Base-by-base conservation (phyloP, 164 flowering plant genomes). In the Vitis cinerea region DNA sequence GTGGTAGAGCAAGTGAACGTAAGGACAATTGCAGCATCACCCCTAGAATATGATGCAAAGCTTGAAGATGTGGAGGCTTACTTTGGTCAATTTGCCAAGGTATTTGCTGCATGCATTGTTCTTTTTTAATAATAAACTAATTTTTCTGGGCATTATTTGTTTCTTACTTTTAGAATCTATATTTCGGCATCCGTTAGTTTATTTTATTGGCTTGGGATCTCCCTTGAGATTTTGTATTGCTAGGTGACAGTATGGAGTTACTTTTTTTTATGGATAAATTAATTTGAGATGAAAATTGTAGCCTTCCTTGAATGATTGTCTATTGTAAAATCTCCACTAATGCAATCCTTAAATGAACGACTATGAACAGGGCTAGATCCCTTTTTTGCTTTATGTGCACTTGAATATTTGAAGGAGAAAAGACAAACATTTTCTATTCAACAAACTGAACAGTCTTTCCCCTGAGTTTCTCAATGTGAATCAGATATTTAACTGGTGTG, bases 21-120 rank as follows among this genome's bases (percentile, higher is more conserved):
- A n/a, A 84, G 91, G 70, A 95, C 99, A 0, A 61, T 93, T 67
- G 92, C 98, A 73, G 99, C 85, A 30, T 83, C 94, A 3, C 98
- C 97, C 12, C 73, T 95, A 4, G 82, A 80, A 60, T 83, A 87
- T 71, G 74, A 84, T 77, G 83, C 80, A 10, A 85, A 82, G 66
- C 86, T 74, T 62, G 99, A 95, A 76, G 93, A 87, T 53, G 81
- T 93, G 59, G 96, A 93, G 62, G 69, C 88, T 50, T 91, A 86
- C 80, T 95, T 95, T 72, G 55, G 76, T 68, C 83, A 91, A 69
- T 81, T 71, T 82, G 94, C 83, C 51, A 88, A 91, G 94, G 99
- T 95, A 83, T 15, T 31, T n/a, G 23, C 3, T 19, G 13, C 10
- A 48, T 27, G 17, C 19, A 31, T 19, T 44, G 1, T 19, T 54